A percentile compares a stretch with the other conserved stretches of the same genome.
These are phyloP conservation scores for Hyaloscypha variabilis DNA, from an alignment of 495 filamentous ascomycete genomes.

Conservation along the genomic window DNA sequence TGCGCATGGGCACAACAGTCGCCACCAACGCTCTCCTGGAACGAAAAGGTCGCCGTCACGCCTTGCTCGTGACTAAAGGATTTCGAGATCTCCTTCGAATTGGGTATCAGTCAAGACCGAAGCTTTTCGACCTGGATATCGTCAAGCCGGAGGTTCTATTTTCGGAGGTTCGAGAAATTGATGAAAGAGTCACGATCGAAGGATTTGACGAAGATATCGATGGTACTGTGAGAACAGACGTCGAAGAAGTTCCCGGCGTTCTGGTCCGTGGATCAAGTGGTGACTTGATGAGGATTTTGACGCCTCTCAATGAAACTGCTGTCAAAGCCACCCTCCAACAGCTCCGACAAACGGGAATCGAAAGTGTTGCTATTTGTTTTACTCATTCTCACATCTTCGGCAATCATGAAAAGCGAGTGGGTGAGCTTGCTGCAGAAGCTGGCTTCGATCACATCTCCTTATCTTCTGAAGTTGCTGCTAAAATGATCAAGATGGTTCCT, in stretches of 20 bases:
- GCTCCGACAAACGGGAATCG: constrained; percentile 16
- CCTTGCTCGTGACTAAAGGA: constrained; percentile 85
- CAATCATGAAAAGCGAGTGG: constrained; percentile 68
- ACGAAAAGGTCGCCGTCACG: constrained; percentile 89
- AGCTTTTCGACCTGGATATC: constrained; percentile 82
- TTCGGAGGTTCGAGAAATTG: constrained; percentile 72
- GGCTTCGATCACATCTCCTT: constrained; percentile 76
- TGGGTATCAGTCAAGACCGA: constrained; percentile 79
- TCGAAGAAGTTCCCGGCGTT: not conserved
- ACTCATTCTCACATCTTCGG: constrained; percentile 67
- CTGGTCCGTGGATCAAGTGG: constrained; percentile 1
- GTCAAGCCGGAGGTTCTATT: constrained; percentile 78
- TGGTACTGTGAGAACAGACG: not conserved
- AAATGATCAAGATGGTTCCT: constrained; percentile 81
- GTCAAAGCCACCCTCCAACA: not conserved
- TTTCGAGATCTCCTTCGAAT: constrained; percentile 92
- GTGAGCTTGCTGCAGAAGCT: constrained; percentile 66
- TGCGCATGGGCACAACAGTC: constrained; percentile 88
- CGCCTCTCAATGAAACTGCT: no score
- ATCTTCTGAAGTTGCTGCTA: constrained; percentile 81
- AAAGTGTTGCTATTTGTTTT: constrained; percentile 73
- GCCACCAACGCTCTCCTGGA: constrained; percentile 89
- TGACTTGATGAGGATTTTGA: not conserved
- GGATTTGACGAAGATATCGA: constrained; percentile 40
- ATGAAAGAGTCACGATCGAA: constrained; percentile 79